Conservation (phyloP, 768 basidiomycete genomes). For the Fomitopsis serialis region DNA sequence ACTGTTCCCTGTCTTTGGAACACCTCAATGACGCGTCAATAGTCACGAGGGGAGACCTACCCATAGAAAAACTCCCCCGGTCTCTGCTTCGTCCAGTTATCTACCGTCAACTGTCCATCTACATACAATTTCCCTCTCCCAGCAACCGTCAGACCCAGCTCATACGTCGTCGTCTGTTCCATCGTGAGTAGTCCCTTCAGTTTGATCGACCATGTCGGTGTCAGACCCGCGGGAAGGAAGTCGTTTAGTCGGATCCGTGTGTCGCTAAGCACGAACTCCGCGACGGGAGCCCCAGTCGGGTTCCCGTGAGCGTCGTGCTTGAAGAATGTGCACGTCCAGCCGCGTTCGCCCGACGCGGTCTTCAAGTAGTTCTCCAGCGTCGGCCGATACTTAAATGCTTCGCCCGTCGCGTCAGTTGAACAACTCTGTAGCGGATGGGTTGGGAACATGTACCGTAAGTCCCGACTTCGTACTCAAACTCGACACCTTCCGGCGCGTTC, state of each 20-base stretch:
- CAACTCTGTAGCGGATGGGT: not conserved
- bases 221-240: conserved; percentile 53
- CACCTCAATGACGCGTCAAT: not conserved
- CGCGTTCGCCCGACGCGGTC: conserved; percentile 45
- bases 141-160: conserved; percentile 59
- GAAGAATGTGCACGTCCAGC: conserved; percentile 65
- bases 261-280: conserved; percentile 45
- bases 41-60: conserved; percentile 23
- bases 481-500: conserved; percentile 43
- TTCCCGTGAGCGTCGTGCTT: conserved; percentile 46
- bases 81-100: conserved; percentile 67
- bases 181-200: conserved; percentile 48
- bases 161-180: conserved; percentile 43
- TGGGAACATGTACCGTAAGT: conserved; percentile 45
- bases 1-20: conserved; percentile 52
- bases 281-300: conserved; percentile 36
- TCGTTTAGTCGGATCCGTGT: conserved; percentile 65
- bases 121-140: conserved; percentile 64
- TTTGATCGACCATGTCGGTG: conserved; percentile 49
- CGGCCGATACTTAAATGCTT: conserved; percentile 68
- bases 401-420: no score
- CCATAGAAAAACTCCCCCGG: conserved; percentile 70
- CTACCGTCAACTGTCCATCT: conserved; percentile 51
- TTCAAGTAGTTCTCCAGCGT: conserved; percentile 56
- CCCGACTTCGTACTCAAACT: conserved; percentile 54